Percentiles rank a stretch among this genome's conserved stretches.
Evolutionary conservation across 2,329 filamentous ascomycete species (phyloP).

Genomic region (Ascochyta koolunga): DNA sequence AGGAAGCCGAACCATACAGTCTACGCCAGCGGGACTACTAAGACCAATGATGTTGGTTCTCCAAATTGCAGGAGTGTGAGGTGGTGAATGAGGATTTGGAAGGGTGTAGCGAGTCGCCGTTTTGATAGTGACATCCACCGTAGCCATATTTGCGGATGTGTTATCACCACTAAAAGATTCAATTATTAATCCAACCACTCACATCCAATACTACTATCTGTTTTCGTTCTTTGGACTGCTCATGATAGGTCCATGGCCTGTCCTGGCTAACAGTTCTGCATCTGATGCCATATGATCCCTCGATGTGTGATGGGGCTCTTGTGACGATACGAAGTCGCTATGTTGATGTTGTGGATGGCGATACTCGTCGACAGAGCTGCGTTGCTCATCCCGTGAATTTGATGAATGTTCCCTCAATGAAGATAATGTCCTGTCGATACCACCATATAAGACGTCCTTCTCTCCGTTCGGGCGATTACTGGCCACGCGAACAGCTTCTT

Average conservation of each 20-base stretch:
- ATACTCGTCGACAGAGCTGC: constrained; percentile 8
- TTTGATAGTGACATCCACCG: too few species aligned
- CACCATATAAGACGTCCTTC: neutral
- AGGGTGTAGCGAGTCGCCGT: too few species aligned
- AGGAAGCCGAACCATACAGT: too few species aligned
- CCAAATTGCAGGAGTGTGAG: too few species aligned
- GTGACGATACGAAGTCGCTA: neutral
- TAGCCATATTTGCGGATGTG: too few species aligned
- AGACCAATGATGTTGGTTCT: too few species aligned
- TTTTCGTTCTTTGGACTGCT: constrained; percentile 2
- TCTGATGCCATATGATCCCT: constrained; percentile 13
- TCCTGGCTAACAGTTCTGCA: constrained; percentile 8
- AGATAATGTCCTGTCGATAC: constrained; percentile 4
- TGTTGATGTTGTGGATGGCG: neutral
- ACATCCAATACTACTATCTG: constrained; percentile 9
- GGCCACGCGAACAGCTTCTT: constrained; percentile 25
- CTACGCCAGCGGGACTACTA: too few species aligned
- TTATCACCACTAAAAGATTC: neutral
- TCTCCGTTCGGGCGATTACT: neutral
- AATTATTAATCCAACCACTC: neutral
- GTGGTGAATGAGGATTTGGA: too few species aligned
- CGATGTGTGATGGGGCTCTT: neutral
- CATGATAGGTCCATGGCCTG: neutral
- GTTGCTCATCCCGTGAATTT: constrained; percentile 2
- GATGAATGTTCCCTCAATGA: constrained; percentile 1